Conservation (phyloP, 768 basidiomycete genomes). For the Lentinula lateritia region DNA sequence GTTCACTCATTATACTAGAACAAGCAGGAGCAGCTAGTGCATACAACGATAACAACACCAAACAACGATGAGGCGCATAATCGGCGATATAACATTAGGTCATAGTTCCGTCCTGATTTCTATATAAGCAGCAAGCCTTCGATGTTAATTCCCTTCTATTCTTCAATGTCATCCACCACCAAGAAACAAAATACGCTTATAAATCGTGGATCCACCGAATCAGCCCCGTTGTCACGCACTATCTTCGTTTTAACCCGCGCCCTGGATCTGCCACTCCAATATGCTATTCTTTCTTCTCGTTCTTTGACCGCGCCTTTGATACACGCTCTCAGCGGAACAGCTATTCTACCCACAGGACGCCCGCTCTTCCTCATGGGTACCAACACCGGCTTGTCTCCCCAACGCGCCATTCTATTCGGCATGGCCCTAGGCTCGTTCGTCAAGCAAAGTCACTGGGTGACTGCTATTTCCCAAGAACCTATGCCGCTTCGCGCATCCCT, state of each 20-base stretch:
- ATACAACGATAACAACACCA: too few species aligned
- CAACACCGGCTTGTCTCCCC: neutral
- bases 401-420: neutral
- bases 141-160: too few species aligned
- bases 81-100: too few species aligned
- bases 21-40: too few species aligned
- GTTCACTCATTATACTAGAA: too few species aligned
- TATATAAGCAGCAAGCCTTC: too few species aligned
- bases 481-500: neutral
- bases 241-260: neutral
- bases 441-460: slow-evolving; percentile 1
- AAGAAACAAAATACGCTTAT: neutral
- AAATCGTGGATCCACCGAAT: neutral
- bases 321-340: neutral
- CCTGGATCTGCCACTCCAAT: neutral
- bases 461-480: neutral
- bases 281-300: neutral
- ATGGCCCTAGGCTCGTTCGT: slow-evolving; percentile 3
- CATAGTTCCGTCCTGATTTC: too few species aligned
- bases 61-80: too few species aligned
- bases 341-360: neutral
- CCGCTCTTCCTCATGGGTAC: neutral
- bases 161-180: too few species aligned
- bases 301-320: neutral
- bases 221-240: neutral